Evolutionary conservation across 495 filamentous ascomycete species (phyloP), one percentile per base, ranked within the genome.

Genomic region (Penicillium antarcticum): DNA sequence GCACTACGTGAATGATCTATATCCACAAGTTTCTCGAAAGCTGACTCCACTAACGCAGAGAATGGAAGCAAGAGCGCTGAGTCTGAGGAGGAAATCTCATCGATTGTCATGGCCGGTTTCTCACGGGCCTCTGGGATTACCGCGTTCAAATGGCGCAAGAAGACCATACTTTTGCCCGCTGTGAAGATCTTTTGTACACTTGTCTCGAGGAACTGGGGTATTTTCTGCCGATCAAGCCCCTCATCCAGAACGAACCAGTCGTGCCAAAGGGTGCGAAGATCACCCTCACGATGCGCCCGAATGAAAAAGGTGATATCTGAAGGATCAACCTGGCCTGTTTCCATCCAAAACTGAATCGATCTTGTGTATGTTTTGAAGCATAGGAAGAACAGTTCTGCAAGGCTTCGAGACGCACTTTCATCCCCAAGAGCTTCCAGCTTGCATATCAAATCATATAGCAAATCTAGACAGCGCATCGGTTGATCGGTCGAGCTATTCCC

Each of bases 301-400:
- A 96, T 77, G 57, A 96, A 95, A 61, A 95, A 92, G 0, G 79
- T 75, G 24, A 78, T 73, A 54, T 91, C 82, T 1, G 72, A 70
- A 2, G 75, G 56, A n/a, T 77, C 72, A 11, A 95, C 68, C 45
- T 84, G 80, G 2, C 92, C 92, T 35, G 78, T 78, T 57, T 91
- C 85, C 86, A 95, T 94, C 94, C 94, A 98, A 3, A 73, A 66
- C 23, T 84, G 78, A 23, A 97, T 83, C 0, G 91, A 89, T 11
- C 80, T 82, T 23, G 92, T 76, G 63, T 96, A 97, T 3, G 88
- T 84, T 51, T 86, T 81, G 32, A 96, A 88, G 62, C 90, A 95
- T 21, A 84, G 76, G 42, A 94, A 87, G 68, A 97, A 95, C 10
- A 96, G 70, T 4, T 69, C 68, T 9, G 80, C 80, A 13, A 91